These are phyloP conservation scores for Phytophthora tubulina DNA, from an alignment of 352 stramenopile species.

Conservation along the genomic window DNA sequence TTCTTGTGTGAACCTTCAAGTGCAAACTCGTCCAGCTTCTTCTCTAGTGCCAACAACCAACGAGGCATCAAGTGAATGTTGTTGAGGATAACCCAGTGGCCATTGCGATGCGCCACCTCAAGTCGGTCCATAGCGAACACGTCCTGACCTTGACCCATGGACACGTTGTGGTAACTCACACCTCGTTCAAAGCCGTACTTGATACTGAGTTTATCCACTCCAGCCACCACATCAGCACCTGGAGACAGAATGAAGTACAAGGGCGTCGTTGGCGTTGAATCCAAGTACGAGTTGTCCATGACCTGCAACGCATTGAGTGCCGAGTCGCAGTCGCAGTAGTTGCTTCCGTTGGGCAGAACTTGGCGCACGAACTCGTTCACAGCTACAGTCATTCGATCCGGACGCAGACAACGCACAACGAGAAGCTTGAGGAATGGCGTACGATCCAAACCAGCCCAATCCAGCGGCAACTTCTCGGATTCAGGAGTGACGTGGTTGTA, in stretches of 20 bases:
- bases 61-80: slow-evolving; percentile 98
- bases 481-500: slow-evolving; percentile 97
- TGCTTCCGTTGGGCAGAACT: slow-evolving; percentile 93
- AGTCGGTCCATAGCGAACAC: slow-evolving; percentile 96
- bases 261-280: slow-evolving; percentile 95
- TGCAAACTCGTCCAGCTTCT: slow-evolving; percentile 97
- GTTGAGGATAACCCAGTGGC: slow-evolving; percentile 98
- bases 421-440: slow-evolving; percentile 97
- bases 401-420: slow-evolving; percentile 94
- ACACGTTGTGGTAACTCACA: slow-evolving; percentile 98
- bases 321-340: slow-evolving; percentile 97
- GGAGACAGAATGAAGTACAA: slow-evolving; percentile 98
- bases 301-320: slow-evolving; percentile 96
- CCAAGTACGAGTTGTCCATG: slow-evolving; percentile 95
- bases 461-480: slow-evolving; percentile 96
- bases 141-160: slow-evolving; percentile 98
- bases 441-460: slow-evolving; percentile 96
- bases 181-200: slow-evolving; percentile 97
- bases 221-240: slow-evolving; percentile 95
- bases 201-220: slow-evolving; percentile 94
- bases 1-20: slow-evolving; percentile 94
- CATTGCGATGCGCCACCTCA: slow-evolving; percentile 95
- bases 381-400: slow-evolving; percentile 95
- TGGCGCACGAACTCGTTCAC: slow-evolving; percentile 96
- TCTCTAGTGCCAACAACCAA: slow-evolving; percentile 97